Evolutionary conservation across 148 eudicot genomes (phyloP).

Genomic region (Diospyros lotus): DNA sequence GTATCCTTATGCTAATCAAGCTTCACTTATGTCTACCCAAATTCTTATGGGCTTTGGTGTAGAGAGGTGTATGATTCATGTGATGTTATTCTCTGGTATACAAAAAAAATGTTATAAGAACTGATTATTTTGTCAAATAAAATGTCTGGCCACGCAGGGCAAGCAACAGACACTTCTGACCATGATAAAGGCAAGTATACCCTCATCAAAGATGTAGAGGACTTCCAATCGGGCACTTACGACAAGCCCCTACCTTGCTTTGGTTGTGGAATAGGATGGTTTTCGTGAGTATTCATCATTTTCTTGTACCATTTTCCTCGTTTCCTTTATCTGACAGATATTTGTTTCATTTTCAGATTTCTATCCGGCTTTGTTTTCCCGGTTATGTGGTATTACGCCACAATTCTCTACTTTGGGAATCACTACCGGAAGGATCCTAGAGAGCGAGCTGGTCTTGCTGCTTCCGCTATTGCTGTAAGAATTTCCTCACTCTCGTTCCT

Average conservation of each 20-base stretch:
- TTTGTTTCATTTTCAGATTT: conserved; percentile 40
- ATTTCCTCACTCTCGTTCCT: background rate
- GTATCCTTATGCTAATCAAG: conserved; percentile 3
- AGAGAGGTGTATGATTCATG: background rate
- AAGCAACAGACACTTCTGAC: conserved; percentile 38
- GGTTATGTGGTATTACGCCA: conserved; percentile 80
- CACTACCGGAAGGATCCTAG: conserved; percentile 89
- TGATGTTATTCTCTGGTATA: background rate
- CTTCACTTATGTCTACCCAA: background rate
- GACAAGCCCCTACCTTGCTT: conserved; percentile 96
- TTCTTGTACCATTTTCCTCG: background rate
- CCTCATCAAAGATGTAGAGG: conserved; percentile 72
- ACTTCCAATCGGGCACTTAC: conserved; percentile 51
- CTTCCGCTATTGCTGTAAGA: conserved; percentile 79
- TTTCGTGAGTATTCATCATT: conserved; percentile 58
- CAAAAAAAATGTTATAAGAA: background rate
- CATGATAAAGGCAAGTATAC: conserved; percentile 65
- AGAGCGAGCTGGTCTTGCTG: conserved; percentile 98
- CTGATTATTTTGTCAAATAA: background rate
- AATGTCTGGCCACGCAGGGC: conserved; percentile 32
- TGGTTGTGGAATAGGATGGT: conserved; percentile 97
- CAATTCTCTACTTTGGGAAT: conserved; percentile 75
- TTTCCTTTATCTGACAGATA: background rate
- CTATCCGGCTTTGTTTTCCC: conserved; percentile 70
- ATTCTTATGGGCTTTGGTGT: background rate